Percentiles rank a stretch among this genome's conserved stretches.
These are phyloP conservation scores for Ottelia alismoides DNA, from an alignment of 106 monocot genomes.

Conservation along the genomic window DNA sequence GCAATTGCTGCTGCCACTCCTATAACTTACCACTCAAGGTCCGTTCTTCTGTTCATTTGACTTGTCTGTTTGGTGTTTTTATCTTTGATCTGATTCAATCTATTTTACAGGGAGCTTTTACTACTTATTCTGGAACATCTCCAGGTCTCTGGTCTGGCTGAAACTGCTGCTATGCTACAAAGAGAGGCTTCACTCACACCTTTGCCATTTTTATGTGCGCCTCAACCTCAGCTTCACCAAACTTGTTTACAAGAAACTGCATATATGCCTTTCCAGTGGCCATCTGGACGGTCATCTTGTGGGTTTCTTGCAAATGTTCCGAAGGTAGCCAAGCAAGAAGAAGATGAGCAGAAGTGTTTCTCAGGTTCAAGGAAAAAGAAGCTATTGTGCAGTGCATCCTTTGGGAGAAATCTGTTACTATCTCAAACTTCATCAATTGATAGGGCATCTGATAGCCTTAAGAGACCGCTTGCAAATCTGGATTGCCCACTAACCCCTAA, in stretches of 20 bases:
- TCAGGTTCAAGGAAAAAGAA: conserved; percentile 39
- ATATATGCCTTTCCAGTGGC: conserved; percentile 41
- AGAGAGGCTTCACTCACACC: conserved; percentile 76
- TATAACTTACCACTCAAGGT: conserved; percentile 90
- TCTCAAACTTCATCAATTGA: conserved; percentile 8
- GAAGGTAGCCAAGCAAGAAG: conserved; percentile 24
- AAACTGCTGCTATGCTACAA: conserved; percentile 54
- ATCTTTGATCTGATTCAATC: not conserved
- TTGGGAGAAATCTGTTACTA: conserved; percentile 14
- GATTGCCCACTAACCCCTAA: conserved; percentile 11
- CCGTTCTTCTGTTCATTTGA: not conserved
- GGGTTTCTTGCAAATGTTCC: conserved; percentile 39
- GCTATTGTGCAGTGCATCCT: conserved; percentile 34
- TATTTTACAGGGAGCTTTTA: conserved; percentile 56
- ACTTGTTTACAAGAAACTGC: conserved; percentile 29
- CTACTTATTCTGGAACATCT: conserved; percentile 92
- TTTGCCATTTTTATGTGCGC: conserved; percentile 30
- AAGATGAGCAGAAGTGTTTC: conserved; percentile 30
- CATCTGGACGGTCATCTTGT: conserved; percentile 43
- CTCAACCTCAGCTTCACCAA: conserved; percentile 47
- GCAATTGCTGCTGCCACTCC: conserved; percentile 97
- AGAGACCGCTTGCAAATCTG: conserved; percentile 8
- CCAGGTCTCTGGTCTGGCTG: conserved; percentile 55
- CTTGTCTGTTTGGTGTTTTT: not conserved
- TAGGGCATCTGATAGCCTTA: conserved; percentile 13